Base-by-base conservation (phyloP, 1,284 basidiomycete species). In the Puccinia hordei region DNA sequence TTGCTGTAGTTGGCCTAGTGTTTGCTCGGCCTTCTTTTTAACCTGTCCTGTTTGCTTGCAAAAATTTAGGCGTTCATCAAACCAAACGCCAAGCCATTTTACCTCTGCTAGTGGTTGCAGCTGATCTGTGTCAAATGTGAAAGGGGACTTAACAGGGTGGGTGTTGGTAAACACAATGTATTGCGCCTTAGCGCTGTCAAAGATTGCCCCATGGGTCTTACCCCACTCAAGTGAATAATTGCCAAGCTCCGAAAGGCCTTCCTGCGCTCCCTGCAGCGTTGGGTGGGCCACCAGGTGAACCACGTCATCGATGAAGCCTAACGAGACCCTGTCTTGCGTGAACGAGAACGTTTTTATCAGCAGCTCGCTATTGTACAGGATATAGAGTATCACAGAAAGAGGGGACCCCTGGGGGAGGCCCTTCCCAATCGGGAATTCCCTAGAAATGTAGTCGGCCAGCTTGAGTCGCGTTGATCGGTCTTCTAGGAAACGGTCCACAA, bases 31-130 rank as follows among this genome's bases (percentile, higher is more conserved):
- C n/a, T n/a, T n/a, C n/a, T n/a, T n/a, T n/a, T n/a, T n/a, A n/a
- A n/a, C n/a, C n/a, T n/a, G n/a, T n/a, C n/a, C n/a, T n/a, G n/a
- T n/a, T n/a, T n/a, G n/a, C n/a, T n/a, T n/a, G n/a, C n/a, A n/a
- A n/a, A n/a, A n/a, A n/a, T n/a, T n/a, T n/a, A n/a, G n/a, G n/a
- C 24, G 19, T 55, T 55, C 53, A 55, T 55, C 53, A 55, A 55
- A 55, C 19, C 19, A n/a, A 19, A 55, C 53, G 4, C 38, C 53
- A 22, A 55, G 24, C 24, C 53, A 55, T 55, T 55, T 55, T 22
- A 55, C 12, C 49, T 55, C 53, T 6, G 19, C 24, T 15, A n/a
- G 53, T 6, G 19, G 53, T 19, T 55, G 19, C 6, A 5, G 6
- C 5, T 5, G 24, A 8, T 19, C 8, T n/a, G 53, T n/a, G 24